Conservation (phyloP, 768 basidiomycete species). For the Kwoniella shandongensis region DNA sequence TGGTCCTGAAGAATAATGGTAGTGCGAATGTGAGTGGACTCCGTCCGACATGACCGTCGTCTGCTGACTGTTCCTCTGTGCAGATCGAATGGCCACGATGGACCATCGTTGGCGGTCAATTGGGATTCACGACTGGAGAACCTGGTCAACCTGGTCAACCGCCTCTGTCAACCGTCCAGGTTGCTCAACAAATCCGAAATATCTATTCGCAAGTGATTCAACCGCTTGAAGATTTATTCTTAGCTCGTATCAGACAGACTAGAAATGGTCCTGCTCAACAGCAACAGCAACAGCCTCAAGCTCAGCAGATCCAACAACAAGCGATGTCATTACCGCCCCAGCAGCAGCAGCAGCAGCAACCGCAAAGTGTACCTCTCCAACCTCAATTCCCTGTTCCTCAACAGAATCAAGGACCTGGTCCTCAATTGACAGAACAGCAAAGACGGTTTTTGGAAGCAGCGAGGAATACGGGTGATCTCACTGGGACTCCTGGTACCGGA, state of each 20-base stretch:
- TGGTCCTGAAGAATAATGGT: slow-evolving; percentile 40
- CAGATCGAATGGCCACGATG: slow-evolving; percentile 24
- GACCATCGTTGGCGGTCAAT: slow-evolving; percentile 25
- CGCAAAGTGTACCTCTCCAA: no score
- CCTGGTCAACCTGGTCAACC: slow-evolving; percentile 20
- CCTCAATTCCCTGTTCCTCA: background rate
- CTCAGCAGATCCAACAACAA: slow-evolving; percentile 10
- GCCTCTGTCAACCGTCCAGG: slow-evolving; percentile 10
- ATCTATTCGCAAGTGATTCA: slow-evolving; percentile 21
- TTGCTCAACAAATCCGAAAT: slow-evolving; percentile 26
- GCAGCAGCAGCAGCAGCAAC: no score
- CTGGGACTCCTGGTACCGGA: no score
- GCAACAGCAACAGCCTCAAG: slow-evolving; percentile 4
- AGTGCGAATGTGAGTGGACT: slow-evolving; percentile 33
- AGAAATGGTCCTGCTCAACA: slow-evolving; percentile 13
- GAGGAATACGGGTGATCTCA: slow-evolving; percentile 1
- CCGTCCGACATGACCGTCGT: no score
- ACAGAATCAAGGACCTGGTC: background rate
- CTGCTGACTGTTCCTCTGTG: no score
- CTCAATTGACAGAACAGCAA: slow-evolving; percentile 17
- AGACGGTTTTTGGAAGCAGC: slow-evolving; percentile 15
- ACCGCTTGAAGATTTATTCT: slow-evolving; percentile 34
- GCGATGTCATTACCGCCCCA: no score
- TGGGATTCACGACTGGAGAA: slow-evolving; percentile 24
- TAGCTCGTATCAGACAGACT: slow-evolving; percentile 15